Evolutionary conservation across 1,284 basidiomycete genomes (phyloP).

Genomic region (Cystobasidium pallidum): DNA sequence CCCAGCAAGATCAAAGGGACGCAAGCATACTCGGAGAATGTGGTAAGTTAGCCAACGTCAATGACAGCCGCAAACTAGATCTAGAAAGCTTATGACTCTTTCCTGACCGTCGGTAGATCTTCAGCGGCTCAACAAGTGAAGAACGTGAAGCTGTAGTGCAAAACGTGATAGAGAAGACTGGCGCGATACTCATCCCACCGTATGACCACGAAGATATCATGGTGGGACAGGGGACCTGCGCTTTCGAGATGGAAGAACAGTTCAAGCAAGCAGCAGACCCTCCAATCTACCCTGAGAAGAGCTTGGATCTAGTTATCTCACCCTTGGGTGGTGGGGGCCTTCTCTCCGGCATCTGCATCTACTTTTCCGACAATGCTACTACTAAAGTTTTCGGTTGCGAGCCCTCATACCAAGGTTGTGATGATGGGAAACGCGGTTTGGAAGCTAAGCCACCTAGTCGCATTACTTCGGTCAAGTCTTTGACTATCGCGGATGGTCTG

Average conservation of each 20-base stretch:
- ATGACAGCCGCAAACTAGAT: too few relatives aligned
- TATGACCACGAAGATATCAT: conserved; percentile 45
- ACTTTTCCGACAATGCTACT: conserved; percentile 34
- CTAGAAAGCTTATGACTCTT: neutral
- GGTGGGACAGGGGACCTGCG: conserved; percentile 42
- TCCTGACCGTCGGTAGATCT: conserved; percentile 1
- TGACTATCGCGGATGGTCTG: conserved; percentile 46
- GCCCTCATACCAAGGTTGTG: conserved; percentile 27
- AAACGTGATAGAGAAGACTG: conserved; percentile 33
- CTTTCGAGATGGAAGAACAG: conserved; percentile 45
- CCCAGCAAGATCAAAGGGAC: conserved; percentile 43
- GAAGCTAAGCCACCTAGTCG: conserved; percentile 33
- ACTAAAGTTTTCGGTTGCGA: conserved; percentile 45
- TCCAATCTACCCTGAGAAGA: neutral
- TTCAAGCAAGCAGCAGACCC: neutral
- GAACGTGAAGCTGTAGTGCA: conserved; percentile 37
- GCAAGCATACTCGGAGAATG: conserved; percentile 41
- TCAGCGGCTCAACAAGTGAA: conserved; percentile 43
- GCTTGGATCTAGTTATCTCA: conserved; percentile 36
- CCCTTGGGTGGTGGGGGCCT: conserved; percentile 45
- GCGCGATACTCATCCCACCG: conserved; percentile 43
- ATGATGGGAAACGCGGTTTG: conserved; percentile 46
- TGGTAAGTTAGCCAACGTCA: conserved; percentile 16
- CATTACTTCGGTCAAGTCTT: conserved; percentile 26
- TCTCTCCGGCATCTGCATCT: conserved; percentile 35